Evolutionary conservation across 2,329 filamentous ascomycete genomes (phyloP), one percentile per base, ranked within the genome.

Genomic region (Botrytis porri): DNA sequence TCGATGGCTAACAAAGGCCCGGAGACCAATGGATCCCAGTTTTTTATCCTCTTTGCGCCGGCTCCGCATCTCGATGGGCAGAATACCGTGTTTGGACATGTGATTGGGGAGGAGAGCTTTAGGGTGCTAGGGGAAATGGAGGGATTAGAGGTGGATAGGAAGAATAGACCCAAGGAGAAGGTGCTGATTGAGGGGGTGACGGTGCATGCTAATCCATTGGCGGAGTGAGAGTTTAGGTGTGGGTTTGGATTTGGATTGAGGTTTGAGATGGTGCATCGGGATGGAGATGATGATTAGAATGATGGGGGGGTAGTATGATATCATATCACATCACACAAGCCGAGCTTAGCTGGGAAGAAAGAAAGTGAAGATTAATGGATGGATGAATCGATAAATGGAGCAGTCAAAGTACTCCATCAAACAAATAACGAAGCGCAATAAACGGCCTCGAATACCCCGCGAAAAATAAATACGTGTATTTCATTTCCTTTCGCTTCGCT

Each of bases 1-100:
- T 91, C 90, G 77, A 94, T 94, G 92, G 92, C 92, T 25, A 94
- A 94, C 82, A 92, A 92, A 79, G 92, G 92, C 0, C 89, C 90
- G 2, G 87, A 86, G 37, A 92, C 91, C 60, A 94, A 94, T 79
- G 91, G 90, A 25, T 92, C 88, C 66, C 93, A 97, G 81, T 97
- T 96, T 83, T 97, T 95, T 81, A 85, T 96, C 74, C 89, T 90
- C 1, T 92, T 94, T 77, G 92, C 92, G 74, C 89, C 92, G 76
- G 92, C 93, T 39, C 88, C 92, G 54, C 93, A 96, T 83, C 84
- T 97, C 60, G 93, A 96, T 81, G 93, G 93, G 7, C 88, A 93
- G 80, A 96, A 96, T 80, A 95, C 93, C 0, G 90, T 95, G 2
- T 95, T 97, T 82, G 93, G 93, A 18, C 90, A 91, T 81, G 85